phyloP scores from a whole-genome alignment of 2,329 filamentous ascomycete genomes.

The Ophiostoma sp. region DNA sequence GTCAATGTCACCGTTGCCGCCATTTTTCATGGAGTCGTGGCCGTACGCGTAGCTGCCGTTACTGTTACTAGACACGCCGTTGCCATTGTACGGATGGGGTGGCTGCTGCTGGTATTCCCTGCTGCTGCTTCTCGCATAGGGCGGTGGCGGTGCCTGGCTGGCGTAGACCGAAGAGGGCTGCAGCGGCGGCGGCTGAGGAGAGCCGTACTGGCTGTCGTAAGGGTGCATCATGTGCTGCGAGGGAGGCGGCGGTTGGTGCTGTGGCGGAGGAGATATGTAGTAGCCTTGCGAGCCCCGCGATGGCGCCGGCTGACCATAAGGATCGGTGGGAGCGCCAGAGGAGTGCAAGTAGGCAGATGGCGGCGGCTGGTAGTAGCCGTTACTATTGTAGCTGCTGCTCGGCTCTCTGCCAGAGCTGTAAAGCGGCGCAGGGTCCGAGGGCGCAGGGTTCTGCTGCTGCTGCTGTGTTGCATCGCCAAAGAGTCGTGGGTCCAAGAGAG shows the following conservation, averaged over 20 bases:
- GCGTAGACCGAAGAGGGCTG: conserved; percentile 14
- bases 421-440: background rate
- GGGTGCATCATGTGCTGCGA: conserved; percentile 20
- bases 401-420: background rate
- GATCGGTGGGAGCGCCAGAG: conserved; percentile 13
- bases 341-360: background rate
- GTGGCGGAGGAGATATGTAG: conserved; percentile 23
- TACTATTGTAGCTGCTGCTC: conserved; percentile 14
- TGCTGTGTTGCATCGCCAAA: conserved; percentile 26
- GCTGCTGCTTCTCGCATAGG: conserved; percentile 13
- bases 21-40: background rate
- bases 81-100: conserved; percentile 14
- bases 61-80: conserved; percentile 50
- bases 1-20: background rate
- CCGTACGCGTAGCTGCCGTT: conserved; percentile 33
- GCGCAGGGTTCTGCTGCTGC: conserved; percentile 18
- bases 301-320: conserved; percentile 17
- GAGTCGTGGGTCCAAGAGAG: conserved; percentile 26
- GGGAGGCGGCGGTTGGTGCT: background rate
- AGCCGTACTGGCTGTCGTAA: conserved; percentile 13
- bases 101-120: conserved; percentile 15
- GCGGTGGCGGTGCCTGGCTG: background rate
- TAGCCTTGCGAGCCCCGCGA: conserved; percentile 20
- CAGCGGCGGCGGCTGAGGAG: conserved; percentile 8
- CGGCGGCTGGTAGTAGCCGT: conserved; percentile 14